Evolutionary conservation across 2,329 filamentous ascomycete genomes (phyloP).

Genomic region (Septoria linicola): DNA sequence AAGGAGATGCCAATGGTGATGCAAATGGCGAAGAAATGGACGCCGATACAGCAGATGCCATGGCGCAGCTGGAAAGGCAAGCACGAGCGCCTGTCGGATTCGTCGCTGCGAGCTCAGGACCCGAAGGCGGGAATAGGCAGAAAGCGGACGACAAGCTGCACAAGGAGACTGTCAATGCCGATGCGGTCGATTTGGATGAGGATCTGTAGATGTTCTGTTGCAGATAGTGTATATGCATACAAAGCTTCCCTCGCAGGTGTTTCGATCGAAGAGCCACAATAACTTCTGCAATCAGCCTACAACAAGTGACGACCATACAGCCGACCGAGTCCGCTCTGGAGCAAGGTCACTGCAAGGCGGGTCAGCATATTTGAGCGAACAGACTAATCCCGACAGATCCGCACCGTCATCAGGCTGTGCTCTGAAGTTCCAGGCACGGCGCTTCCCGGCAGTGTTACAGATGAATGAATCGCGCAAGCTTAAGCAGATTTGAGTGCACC

Average conservation of each 20-base stretch:
- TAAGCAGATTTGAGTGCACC: too few species aligned
- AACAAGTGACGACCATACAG: too few species aligned
- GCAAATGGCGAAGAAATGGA: conserved; percentile 45
- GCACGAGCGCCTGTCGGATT: conserved; percentile 87
- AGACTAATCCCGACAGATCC: too few species aligned
- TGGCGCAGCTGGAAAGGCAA: conserved; percentile 85
- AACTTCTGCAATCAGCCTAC: too few species aligned
- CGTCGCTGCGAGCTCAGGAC: conserved; percentile 72
- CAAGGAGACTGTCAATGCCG: conserved; percentile 29
- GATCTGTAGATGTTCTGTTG: conserved; percentile 11
- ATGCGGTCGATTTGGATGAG: conserved; percentile 40
- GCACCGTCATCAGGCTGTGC: too few species aligned
- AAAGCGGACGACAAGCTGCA: conserved; percentile 14
- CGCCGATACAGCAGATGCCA: conserved; percentile 68
- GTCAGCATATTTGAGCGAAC: too few species aligned
- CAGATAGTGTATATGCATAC: neutral
- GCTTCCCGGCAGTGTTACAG: too few species aligned
- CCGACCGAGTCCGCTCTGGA: too few species aligned
- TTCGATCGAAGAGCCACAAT: too few species aligned
- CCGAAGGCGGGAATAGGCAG: conserved; percentile 36
- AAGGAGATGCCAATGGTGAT: conserved; percentile 44
- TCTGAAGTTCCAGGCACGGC: too few species aligned
- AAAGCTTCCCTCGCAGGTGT: neutral
- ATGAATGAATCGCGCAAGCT: too few species aligned
- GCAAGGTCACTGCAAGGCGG: too few species aligned